phyloP scores from a whole-genome alignment of 805 yeast genomes.

The Suhomyces sp. region DNA sequence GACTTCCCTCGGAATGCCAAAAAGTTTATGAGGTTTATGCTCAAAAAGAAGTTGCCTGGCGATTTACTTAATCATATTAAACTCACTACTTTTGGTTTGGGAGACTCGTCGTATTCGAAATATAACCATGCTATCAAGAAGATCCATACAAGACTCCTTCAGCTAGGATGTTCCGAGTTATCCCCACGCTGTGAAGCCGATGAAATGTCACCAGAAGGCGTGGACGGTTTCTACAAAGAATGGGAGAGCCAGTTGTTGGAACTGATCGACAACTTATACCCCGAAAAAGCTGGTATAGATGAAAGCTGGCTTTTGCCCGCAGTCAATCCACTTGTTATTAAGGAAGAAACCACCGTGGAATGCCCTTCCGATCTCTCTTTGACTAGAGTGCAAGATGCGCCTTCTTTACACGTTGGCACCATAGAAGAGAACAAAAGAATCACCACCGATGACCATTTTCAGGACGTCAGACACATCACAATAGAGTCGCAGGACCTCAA shows the following conservation, averaged over 20 bases:
- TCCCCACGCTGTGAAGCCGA: constrained; percentile 83
- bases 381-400: constrained; percentile 7
- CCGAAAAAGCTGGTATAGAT: constrained; percentile 20
- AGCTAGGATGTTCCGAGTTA: constrained; percentile 76
- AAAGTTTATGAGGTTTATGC: constrained; percentile 71
- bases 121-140: constrained; percentile 87
- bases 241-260: constrained; percentile 58
- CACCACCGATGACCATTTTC: constrained; percentile 75
- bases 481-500: constrained; percentile 35
- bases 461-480: constrained; percentile 73
- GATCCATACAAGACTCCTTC: constrained; percentile 70
- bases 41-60: constrained; percentile 58
- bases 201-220: constrained; percentile 75
- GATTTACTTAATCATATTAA: constrained; percentile 59
- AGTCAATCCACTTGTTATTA: constrained; percentile 17
- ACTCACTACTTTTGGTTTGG: constrained; percentile 81
- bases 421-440: constrained; percentile 55
- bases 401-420: constrained; percentile 36
- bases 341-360: constrained; percentile 20
- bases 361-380: constrained; percentile 9
- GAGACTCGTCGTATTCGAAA: constrained; percentile 88
- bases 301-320: constrained; percentile 26
- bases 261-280: constrained; percentile 20
- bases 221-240: constrained; percentile 72
- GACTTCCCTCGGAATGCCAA: constrained; percentile 78